phyloP scores from a whole-genome alignment of 805 yeast species.

The Candida fluviatilis region DNA sequence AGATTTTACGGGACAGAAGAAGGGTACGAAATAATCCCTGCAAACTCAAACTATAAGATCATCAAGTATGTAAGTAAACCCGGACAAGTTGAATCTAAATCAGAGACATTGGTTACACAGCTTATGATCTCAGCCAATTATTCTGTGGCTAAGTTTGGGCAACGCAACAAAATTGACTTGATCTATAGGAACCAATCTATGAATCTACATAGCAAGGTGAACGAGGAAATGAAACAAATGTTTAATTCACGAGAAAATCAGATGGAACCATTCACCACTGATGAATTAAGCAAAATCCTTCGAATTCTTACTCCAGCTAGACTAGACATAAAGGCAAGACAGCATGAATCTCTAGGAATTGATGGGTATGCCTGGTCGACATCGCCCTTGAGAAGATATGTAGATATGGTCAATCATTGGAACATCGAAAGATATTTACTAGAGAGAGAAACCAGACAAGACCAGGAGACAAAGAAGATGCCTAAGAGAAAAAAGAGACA shows the following conservation, averaged over 20 bases:
- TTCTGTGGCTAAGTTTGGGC: slow-evolving; percentile 49
- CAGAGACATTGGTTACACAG: slow-evolving; percentile 72
- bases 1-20: slow-evolving; percentile 5
- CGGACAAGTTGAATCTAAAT: slow-evolving; percentile 32
- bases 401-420: slow-evolving; percentile 79
- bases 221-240: slow-evolving; percentile 20
- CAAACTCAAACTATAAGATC: slow-evolving; percentile 12
- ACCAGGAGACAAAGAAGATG: background rate
- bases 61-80: slow-evolving; percentile 10
- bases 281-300: slow-evolving; percentile 40
- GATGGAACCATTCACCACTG: slow-evolving; percentile 20
- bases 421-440: slow-evolving; percentile 40
- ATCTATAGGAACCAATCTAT: slow-evolving; percentile 41
- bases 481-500: background rate
- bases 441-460: background rate
- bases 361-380: slow-evolving; percentile 68
- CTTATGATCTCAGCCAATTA: slow-evolving; percentile 77
- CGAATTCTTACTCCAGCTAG: slow-evolving; percentile 51
- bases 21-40: slow-evolving; percentile 15
- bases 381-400: slow-evolving; percentile 82
- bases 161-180: slow-evolving; percentile 44
- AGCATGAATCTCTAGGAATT: slow-evolving; percentile 65
- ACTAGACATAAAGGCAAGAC: slow-evolving; percentile 39
- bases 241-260: slow-evolving; percentile 15
- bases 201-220: slow-evolving; percentile 19